Evolutionary conservation across 1,284 basidiomycete genomes (phyloP), one percentile per base, ranked within the genome.

Genomic region (Leccinum angustisporum): DNA sequence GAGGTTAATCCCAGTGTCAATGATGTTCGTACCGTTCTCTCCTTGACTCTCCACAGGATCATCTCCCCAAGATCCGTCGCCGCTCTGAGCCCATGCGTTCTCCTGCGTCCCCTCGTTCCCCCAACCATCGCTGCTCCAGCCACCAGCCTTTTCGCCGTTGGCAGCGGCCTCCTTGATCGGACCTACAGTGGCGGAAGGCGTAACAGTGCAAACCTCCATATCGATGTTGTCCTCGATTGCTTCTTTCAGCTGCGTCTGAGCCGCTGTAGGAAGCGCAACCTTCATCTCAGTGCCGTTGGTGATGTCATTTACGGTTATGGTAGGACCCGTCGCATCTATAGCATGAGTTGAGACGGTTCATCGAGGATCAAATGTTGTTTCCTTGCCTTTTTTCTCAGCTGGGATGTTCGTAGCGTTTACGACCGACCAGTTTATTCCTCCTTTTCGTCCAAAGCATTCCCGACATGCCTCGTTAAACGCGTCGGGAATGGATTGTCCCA

Each of bases 401-500:
- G 59, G 27, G 6, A 33, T 50, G 10, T 30, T 51, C 9, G 61
- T 56, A n/a, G 54, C 56, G 9, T 38, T 61, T 3, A 61, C 60
- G n/a, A 63, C 10, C 1, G 67, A 59, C 72, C 72, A 76, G 16
- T 71, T 73, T 0, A 76, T 62, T 2, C 72, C 74, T 38, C 75
- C 73, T 69, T 80, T 79, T 21, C 70, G 68, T 21, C 83, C 86
- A 73, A 80, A 89, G 51, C 78, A 73, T 3, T 73, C 73, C 38
- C 73, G 73, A 61, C 81, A 83, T 1, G 80, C 84, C 30, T 68
- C 68, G 60, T 80, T 79, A 61, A 88, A 80, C 11, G 71, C 69
- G 62, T 90, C 89, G 0, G 87, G 86, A 14, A 88, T 69, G 9
- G 77, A 70, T 59, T 80, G 78, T 11, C 82, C 82, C 30, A 90